Base-by-base conservation (phyloP, 208 protist species). In the Leptomonas pyrrhocoris region DNA sequence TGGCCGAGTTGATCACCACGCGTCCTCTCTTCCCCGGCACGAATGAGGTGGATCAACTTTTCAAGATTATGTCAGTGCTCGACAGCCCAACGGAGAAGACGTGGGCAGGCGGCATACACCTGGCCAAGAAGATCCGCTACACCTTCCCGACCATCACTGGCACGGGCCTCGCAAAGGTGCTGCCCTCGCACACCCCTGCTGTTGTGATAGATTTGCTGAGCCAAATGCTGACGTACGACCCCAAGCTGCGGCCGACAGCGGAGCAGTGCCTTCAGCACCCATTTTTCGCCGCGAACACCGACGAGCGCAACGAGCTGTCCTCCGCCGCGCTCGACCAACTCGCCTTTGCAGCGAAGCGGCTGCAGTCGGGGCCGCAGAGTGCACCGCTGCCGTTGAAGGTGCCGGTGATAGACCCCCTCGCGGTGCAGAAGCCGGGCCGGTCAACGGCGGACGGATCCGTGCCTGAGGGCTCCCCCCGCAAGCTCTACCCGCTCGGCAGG, bases 1-100 rank as follows among this genome's bases (percentile, higher is more conserved):
- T 99, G 61, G 97, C 93, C 7, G 98, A 99, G 79, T 79, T 99
- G 25, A 87, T 99, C 68, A 83, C 98, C 7, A 98, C 97, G 15
- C 90, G 94, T 50, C 98, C 99, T 7, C 87, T 99, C 6, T 99
- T 99, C 74, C 85, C 87, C 16, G 92, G 92, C 15, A 81, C 77
- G 23, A 92, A 92, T 75, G 87, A 96, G 73, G 84, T 94, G 25
- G 86, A 94, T 71, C 92, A 96, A 65, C 77, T 96, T 3, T 85
- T 88, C 50, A 91, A 90, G 49, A 93, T 92, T 36, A 88, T 91
- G 85, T 79, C 73, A 16, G 72, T 94, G 40, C 70, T 96, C n/a
- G 89, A 88, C 48, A 90, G 88, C 27, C 91, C 91, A 5, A 94
- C 75, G 36, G 86, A 94, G 64, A 79, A 87, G 59, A 70, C 73